A percentile compares a stretch with the other conserved stretches of the same genome.
phyloP scores from a whole-genome alignment of 2,329 filamentous ascomycete genomes.

The Fusarium chlamydosporum region DNA sequence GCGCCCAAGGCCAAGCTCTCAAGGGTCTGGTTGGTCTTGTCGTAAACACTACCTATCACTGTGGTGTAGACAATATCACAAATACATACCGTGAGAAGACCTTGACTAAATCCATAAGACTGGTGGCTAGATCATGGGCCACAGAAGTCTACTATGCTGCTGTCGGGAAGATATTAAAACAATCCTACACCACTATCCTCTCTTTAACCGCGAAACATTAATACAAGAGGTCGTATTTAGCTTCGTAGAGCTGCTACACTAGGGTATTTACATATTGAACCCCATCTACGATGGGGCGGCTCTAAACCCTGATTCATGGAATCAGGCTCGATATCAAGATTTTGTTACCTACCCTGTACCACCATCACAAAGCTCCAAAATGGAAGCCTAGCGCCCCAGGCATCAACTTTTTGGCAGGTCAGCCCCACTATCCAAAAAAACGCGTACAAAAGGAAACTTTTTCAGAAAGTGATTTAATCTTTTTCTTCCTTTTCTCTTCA shows the following conservation, averaged over 20 bases:
- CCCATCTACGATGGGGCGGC: not conserved
- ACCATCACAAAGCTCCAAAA: not conserved
- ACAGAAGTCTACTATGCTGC: not conserved
- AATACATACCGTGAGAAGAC: no score
- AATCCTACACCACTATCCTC: constrained; percentile 49
- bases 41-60: not conserved
- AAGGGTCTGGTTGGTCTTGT: constrained; percentile 14
- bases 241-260: constrained; percentile 1
- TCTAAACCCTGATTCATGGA: accelerated
- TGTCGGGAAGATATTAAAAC: constrained; percentile 46
- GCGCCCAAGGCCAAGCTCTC: constrained; percentile 22
- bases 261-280: constrained; percentile 5
- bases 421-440: constrained; percentile 42
- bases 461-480: constrained; percentile 29
- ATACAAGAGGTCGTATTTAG: no score
- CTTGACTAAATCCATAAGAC: accelerated
- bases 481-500: constrained; percentile 47
- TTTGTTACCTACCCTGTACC: not conserved
- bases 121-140: not conserved
- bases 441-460: constrained; percentile 40
- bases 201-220: constrained; percentile 14
- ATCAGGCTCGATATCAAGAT: no score
- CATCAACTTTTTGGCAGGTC: constrained; percentile 1
- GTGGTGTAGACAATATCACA: not conserved
- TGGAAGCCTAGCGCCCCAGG: constrained; percentile 38